These are phyloP conservation scores for Tricholoma saponaceum DNA, from an alignment of 768 basidiomycete species.

Conservation along the genomic window DNA sequence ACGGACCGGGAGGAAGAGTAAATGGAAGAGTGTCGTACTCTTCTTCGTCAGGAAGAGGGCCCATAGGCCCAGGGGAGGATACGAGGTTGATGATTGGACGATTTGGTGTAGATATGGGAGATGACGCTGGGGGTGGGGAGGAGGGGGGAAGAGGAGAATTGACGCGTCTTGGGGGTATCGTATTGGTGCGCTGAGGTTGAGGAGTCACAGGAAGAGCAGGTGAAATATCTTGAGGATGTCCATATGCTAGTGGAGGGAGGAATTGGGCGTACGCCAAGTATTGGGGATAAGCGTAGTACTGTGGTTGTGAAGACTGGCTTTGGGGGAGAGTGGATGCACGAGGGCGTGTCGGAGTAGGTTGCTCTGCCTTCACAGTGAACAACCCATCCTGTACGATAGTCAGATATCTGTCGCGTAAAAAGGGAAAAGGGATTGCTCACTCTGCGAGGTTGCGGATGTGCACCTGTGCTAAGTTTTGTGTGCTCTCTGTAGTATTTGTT, in stretches of 20 bases:
- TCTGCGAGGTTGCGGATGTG: conserved; percentile 21
- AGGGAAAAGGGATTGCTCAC: conserved; percentile 16
- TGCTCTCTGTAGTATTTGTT: conserved; percentile 60
- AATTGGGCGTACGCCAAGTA: conserved; percentile 26
- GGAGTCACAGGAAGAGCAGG: conserved; percentile 48
- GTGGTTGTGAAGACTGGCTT: conserved; percentile 19
- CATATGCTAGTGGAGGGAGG: conserved; percentile 26
- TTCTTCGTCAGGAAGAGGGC: conserved; percentile 56
- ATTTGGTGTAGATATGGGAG: conserved; percentile 62
- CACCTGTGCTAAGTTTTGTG: conserved; percentile 29
- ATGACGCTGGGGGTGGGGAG: conserved; percentile 51
- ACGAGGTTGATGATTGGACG: conserved; percentile 66
- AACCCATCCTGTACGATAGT: conserved; percentile 15
- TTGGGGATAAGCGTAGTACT: conserved; percentile 36
- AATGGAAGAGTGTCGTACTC: conserved; percentile 69
- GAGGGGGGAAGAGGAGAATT: conserved; percentile 55
- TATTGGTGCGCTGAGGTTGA: conserved; percentile 36
- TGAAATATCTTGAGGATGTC: conserved; percentile 26
- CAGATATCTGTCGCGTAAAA: conserved; percentile 9
- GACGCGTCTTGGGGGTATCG: conserved; percentile 25
- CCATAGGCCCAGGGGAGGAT: conserved; percentile 82
- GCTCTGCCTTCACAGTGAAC: conserved; percentile 35
- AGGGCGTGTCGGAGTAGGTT: conserved; percentile 40
- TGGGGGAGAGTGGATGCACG: conserved; percentile 22
- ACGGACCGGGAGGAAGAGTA: conserved; percentile 79